Evolutionary conservation across 2,329 filamentous ascomycete species (phyloP).

Genomic region (Nannizziopsis barbatae): DNA sequence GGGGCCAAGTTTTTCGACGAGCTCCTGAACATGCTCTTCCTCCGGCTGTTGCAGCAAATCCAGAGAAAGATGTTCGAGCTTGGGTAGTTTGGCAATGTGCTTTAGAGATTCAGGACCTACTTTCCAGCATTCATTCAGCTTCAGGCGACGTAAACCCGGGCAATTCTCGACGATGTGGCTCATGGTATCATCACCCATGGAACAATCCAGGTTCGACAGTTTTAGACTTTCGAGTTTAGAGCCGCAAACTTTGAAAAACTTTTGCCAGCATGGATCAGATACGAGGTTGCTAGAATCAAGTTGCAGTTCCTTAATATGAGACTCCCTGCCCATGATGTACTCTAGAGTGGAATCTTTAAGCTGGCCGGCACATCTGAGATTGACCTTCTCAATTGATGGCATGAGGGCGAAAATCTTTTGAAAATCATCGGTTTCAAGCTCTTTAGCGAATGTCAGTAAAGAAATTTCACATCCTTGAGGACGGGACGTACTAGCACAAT

Average conservation of each 20-base stretch:
- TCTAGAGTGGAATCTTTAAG: constrained; percentile 77
- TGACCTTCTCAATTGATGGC: constrained; percentile 57
- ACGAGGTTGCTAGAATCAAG: constrained; percentile 78
- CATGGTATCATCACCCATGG: constrained; percentile 63
- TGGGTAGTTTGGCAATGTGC: constrained; percentile 50
- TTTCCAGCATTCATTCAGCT: constrained; percentile 69
- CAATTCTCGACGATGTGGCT: constrained; percentile 52
- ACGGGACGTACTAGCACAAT: constrained; percentile 43
- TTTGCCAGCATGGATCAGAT: constrained; percentile 62
- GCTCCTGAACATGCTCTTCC: constrained; percentile 45
- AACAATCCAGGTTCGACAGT: constrained; percentile 71
- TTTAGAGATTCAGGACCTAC: constrained; percentile 55
- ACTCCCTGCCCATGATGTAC: constrained; percentile 64
- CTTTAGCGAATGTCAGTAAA: constrained; percentile 29
- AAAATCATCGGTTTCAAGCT: constrained; percentile 64
- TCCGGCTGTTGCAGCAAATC: constrained; percentile 45
- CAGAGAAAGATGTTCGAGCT: constrained; percentile 65
- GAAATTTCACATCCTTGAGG: background rate
- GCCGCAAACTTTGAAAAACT: constrained; percentile 57
- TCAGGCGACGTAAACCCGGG: constrained; percentile 60
- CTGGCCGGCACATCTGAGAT: constrained; percentile 75
- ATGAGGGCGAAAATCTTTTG: constrained; percentile 68
- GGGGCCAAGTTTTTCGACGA: constrained; percentile 53
- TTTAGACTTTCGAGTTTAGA: constrained; percentile 55
- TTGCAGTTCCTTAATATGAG: constrained; percentile 59